These are phyloP conservation scores for Amphichorda felina DNA, from an alignment of 2,329 filamentous ascomycete species.

Conservation along the genomic window DNA sequence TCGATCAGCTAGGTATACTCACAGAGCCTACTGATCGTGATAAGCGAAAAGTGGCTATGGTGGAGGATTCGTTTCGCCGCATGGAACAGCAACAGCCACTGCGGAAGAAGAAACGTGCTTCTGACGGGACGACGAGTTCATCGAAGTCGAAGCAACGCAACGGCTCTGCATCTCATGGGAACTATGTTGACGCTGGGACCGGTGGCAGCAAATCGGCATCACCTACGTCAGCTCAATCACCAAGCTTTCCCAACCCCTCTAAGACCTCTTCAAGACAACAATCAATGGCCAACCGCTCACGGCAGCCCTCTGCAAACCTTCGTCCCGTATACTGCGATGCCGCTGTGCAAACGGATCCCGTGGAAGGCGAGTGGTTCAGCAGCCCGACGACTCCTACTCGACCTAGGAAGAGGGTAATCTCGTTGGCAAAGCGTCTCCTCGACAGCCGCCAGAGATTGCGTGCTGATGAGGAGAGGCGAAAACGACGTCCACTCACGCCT, in stretches of 20 bases:
- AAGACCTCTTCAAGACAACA: constrained; percentile 14
- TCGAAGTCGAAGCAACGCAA: constrained; percentile 27
- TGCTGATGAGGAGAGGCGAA: constrained; percentile 25
- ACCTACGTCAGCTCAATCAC: constrained; percentile 29
- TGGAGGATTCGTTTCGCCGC: constrained; percentile 50
- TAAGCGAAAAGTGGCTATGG: constrained; percentile 54
- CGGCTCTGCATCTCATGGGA: constrained; percentile 21
- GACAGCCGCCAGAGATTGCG: constrained; percentile 32
- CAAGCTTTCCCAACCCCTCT: constrained; percentile 17
- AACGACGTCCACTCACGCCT: constrained; percentile 10
- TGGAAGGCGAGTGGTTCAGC: constrained; percentile 41
- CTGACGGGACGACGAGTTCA: constrained; percentile 34
- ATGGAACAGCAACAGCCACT: constrained; percentile 47
- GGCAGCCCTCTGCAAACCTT: constrained; percentile 24
- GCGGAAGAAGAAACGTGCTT: constrained; percentile 51
- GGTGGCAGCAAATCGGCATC: constrained; percentile 42
- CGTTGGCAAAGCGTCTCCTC: constrained; percentile 39
- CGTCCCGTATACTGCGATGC: constrained; percentile 36
- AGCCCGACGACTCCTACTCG: constrained; percentile 19
- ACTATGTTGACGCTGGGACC: constrained; percentile 41
- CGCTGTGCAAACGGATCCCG: constrained; percentile 41
- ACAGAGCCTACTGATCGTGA: constrained; percentile 55
- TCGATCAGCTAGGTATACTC: constrained; percentile 46
- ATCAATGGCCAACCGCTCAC: constrained; percentile 16
- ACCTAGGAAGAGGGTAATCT: constrained; percentile 36